Evolutionary conservation across 768 basidiomycete genomes (phyloP), one percentile per base, ranked within the genome.

Genomic region (Naganishia kalamii): DNA sequence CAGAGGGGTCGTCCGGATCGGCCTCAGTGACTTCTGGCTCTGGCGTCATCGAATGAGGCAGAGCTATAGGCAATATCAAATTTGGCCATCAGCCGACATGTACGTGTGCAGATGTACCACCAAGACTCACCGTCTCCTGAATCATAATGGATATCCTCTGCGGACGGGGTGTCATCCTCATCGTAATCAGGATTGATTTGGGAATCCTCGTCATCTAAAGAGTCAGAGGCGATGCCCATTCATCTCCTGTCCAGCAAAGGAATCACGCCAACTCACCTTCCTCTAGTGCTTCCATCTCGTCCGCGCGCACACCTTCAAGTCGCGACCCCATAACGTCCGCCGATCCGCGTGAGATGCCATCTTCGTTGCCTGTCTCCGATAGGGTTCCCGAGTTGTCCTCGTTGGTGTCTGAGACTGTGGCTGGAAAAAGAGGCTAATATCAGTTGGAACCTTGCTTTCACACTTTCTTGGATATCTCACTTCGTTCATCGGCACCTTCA

Each of bases 191-290:
- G 64, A 35, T 48, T 46, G 4, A 27, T 29, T 40, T 30, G 52
- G 11, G 54, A 59, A n/a, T 65, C 64, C 32, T 33, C 32, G n/a
- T 65, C 64, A 25, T 65, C 64, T 65, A 35, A 6, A 4, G 10
- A 23, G 17, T 7, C 8, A 15, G 6, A 44, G 23, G 5, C 21
- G 23, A 40, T 23, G 21, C 8, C 5, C 8, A 10, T 21, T n/a
- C 13, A 25, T 7, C 10, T 47, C 29, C 43, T 11, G 43, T n/a
- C 27, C 25, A 46, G 21, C 13, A 25, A 27, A 11, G 27, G 1
- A 47, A 46, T 17, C 5, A n/a, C 17, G 11, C 3, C 27, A 19
- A 40, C 64, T 46, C 41, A 54, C 64, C 64, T 65, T 59, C 64
- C 19, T 59, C 54, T 35, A 48, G 11, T 10, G 41, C 32, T 27